Percentiles rank a stretch among this genome's conserved stretches.
These are phyloP conservation scores for Cytospora paraplurivora DNA, from an alignment of 2,329 filamentous ascomycete genomes.

Conservation along the genomic window DNA sequence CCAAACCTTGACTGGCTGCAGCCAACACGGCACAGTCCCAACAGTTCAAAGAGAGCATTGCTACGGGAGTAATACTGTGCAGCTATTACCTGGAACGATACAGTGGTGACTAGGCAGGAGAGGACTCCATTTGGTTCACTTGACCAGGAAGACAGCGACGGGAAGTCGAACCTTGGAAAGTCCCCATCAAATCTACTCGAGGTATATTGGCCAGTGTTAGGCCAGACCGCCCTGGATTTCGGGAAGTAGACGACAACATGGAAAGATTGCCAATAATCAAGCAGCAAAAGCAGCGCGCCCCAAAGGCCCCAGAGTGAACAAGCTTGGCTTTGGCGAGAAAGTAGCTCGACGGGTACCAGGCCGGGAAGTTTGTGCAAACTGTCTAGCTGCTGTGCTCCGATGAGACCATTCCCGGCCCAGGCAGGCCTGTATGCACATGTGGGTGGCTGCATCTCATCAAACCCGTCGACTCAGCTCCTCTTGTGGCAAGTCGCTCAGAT, in stretches of 20 bases:
- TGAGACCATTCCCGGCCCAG: neutral
- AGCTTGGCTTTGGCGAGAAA: neutral
- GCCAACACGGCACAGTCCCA: neutral
- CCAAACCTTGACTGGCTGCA: no score
- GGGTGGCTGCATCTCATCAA: neutral
- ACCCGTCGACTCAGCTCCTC: neutral
- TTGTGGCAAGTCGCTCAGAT: neutral
- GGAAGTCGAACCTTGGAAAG: neutral
- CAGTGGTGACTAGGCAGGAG: no score
- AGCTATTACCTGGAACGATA: no score
- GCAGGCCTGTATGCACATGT: neutral
- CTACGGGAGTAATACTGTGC: no score
- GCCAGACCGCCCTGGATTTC: neutral
- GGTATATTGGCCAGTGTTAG: neutral
- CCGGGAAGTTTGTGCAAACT: neutral
- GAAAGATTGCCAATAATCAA: neutral
- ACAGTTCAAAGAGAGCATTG: no score
- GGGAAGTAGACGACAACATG: neutral
- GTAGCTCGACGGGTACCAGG: neutral
- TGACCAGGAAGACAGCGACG: conserved; percentile 2
- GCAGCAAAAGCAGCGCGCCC: neutral
- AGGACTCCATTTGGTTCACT: no score
- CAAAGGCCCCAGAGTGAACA: neutral
- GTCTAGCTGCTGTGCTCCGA: neutral
- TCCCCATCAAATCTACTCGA: conserved; percentile 1